These are phyloP conservation scores for Jackrogersella minutella DNA, from an alignment of 495 filamentous ascomycete species.

Conservation along the genomic window DNA sequence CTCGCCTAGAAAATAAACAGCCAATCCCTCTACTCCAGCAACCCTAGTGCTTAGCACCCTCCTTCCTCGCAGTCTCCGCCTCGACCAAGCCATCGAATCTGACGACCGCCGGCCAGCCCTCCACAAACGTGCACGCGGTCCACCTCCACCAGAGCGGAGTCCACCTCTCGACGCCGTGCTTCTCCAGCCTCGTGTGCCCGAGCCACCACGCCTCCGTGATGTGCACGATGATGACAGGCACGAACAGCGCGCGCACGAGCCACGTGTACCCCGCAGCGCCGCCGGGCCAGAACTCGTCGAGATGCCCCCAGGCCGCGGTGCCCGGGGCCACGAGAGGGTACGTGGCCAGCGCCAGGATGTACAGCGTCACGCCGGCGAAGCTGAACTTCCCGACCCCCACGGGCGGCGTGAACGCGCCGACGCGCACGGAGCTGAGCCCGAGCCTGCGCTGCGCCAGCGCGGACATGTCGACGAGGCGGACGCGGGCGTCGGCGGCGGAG, in stretches of 20 bases:
- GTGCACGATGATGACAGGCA: conserved; percentile 49
- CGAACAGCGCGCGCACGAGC: conserved; percentile 49
- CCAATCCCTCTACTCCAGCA: background rate
- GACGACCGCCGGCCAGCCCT: conserved; percentile 49
- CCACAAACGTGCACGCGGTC: conserved; percentile 49
- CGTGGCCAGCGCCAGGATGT: conserved; percentile 41
- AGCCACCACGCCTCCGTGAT: conserved; percentile 50
- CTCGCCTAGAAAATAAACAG: background rate
- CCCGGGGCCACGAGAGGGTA: conserved; percentile 33
- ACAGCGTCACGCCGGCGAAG: conserved; percentile 43
- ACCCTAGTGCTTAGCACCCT: conserved; percentile 6
- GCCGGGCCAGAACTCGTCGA: conserved; percentile 37
- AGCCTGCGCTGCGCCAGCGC: conserved; percentile 42
- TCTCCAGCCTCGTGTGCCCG: conserved; percentile 41
- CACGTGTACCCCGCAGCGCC: conserved; percentile 47
- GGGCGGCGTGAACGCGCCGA: conserved; percentile 38
- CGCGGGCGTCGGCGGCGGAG: conserved; percentile 65
- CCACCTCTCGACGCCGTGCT: conserved; percentile 44
- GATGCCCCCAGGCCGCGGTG: conserved; percentile 11
- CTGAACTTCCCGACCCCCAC: conserved; percentile 36
- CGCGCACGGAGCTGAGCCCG: conserved; percentile 41
- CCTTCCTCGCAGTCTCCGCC: conserved; percentile 41
- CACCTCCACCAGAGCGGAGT: conserved; percentile 50
- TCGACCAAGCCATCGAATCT: conserved; percentile 52
- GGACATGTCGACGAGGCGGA: conserved; percentile 70